A percentile compares a stretch with the other conserved stretches of the same genome.
phyloP scores from a whole-genome alignment of 345 rosid species.

The Aethionema arabicum region DNA sequence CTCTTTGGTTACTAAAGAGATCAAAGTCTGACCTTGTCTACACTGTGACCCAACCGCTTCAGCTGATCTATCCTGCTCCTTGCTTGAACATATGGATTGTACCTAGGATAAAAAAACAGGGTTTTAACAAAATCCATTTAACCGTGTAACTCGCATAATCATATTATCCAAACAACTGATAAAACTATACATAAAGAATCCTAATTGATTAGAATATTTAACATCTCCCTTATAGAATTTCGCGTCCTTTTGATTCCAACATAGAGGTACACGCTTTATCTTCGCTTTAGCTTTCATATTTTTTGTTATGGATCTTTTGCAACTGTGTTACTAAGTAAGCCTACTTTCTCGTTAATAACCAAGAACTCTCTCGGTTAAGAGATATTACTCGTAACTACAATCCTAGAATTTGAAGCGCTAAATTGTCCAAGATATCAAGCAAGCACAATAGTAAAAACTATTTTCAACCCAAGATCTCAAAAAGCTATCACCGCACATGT shows the following conservation, averaged over 20 bases:
- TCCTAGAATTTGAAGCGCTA: neutral
- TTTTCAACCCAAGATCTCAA: neutral
- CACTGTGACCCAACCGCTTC: conserved; percentile 97
- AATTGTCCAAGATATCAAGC: neutral
- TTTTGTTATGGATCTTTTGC: conserved; percentile 1
- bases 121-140: neutral
- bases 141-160: conserved; percentile 2
- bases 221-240: neutral
- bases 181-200: neutral
- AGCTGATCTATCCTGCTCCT: conserved; percentile 99
- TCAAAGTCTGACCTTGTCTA: conserved; percentile 68
- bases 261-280: conserved; percentile 6
- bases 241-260: neutral
- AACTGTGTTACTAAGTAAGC: conserved; percentile 9
- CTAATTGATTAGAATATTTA: neutral
- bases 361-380: conserved; percentile 2
- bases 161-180: neutral
- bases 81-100: conserved; percentile 96
- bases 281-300: conserved; percentile 10
- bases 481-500: conserved; percentile 1
- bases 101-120: conserved; percentile 46
- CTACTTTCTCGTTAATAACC: neutral
- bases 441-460: neutral
- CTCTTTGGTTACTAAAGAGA: neutral
- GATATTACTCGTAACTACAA: neutral